Conservation (phyloP, 1,284 basidiomycete genomes). For the Caloboletus firmus region DNA sequence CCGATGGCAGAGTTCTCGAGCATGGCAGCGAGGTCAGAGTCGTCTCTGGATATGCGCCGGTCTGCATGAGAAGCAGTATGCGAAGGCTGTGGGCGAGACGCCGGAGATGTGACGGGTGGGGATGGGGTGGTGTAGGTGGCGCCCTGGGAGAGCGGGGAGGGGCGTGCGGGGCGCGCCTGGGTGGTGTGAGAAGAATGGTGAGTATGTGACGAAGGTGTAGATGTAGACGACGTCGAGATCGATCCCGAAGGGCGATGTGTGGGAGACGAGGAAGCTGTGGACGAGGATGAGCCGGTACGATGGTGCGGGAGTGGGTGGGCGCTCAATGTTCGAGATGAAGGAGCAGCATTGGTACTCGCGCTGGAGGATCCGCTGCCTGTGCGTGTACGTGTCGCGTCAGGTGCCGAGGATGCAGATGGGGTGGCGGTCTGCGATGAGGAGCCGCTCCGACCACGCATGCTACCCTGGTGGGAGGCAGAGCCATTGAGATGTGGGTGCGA, state of each 20-base stretch:
- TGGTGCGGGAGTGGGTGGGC: constrained; percentile 42
- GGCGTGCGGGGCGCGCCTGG: constrained; percentile 57
- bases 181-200: constrained; percentile 37
- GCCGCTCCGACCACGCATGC: constrained; percentile 36
- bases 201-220: constrained; percentile 39
- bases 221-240: constrained; percentile 38
- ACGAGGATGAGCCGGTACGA: constrained; percentile 49
- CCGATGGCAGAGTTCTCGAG: constrained; percentile 50
- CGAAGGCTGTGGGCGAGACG: constrained; percentile 14
- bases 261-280: constrained; percentile 27
- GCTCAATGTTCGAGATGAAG: constrained; percentile 32
- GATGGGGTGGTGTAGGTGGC: constrained; percentile 48
- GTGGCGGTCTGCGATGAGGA: constrained; percentile 18
- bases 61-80: constrained; percentile 41
- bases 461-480: constrained; percentile 35
- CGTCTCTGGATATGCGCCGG: constrained; percentile 76
- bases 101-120: constrained; percentile 8
- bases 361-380: constrained; percentile 43
- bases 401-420: constrained; percentile 17
- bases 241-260: constrained; percentile 36
- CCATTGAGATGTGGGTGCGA: constrained; percentile 39
- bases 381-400: constrained; percentile 38
- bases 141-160: constrained; percentile 75
- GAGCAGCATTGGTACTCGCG: constrained; percentile 33
- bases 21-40: constrained; percentile 65